A percentile compares a stretch with the other conserved stretches of the same genome.
phyloP scores from a whole-genome alignment of 345 rosid genomes.

The Populus deltoides region DNA sequence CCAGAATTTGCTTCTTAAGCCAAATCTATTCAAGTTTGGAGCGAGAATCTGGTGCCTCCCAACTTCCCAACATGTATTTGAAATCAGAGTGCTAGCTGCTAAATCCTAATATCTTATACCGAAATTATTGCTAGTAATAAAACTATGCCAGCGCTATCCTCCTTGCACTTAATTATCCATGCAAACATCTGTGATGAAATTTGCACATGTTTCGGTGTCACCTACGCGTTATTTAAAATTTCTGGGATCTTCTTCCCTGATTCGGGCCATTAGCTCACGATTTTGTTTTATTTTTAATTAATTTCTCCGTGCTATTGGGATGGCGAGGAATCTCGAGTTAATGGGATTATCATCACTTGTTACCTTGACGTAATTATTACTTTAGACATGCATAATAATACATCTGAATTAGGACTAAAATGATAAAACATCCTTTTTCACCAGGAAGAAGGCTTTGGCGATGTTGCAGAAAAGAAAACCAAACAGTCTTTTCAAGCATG shows the following conservation, averaged over 20 bases:
- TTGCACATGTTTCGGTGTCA: neutral
- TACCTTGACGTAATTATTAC: neutral
- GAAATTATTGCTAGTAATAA: neutral
- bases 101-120: neutral
- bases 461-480: neutral
- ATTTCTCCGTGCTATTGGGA: neutral
- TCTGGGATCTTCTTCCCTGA: neutral
- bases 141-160: neutral
- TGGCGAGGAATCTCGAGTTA: neutral
- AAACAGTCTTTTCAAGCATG: neutral
- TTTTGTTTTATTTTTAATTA: neutral
- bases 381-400: neutral
- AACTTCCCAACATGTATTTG: conserved; percentile 1
- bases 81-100: neutral
- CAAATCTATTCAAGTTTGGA: too few relatives aligned
- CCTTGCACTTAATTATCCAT: neutral
- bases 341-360: neutral
- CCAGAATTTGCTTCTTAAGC: neutral
- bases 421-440: neutral
- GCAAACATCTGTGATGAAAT: neutral
- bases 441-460: neutral
- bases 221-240: neutral
- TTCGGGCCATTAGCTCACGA: neutral
- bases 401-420: neutral
- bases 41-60: neutral